A percentile compares a stretch with the other conserved stretches of the same genome.
phyloP scores from a whole-genome alignment of 306 rosid genomes.

The Ziziphus jujuba region DNA sequence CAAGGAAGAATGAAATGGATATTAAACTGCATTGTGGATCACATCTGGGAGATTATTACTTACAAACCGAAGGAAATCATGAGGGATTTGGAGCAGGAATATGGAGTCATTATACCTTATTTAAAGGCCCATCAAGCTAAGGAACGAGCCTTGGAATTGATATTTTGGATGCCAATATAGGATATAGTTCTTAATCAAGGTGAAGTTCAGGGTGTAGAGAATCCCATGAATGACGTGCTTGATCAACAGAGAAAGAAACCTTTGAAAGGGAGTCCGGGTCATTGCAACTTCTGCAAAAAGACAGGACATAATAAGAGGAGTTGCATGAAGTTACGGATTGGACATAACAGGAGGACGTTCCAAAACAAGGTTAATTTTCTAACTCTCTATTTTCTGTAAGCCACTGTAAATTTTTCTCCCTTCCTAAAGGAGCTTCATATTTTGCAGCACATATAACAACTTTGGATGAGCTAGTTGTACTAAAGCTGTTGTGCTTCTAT shows the following conservation, averaged over 20 bases:
- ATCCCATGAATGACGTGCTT: neutral
- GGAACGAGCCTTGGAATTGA: slow-evolving; percentile 11
- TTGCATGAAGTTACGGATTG: neutral
- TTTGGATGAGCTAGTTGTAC: too few relatives aligned
- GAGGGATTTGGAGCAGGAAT: slow-evolving; percentile 13
- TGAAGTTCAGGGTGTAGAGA: neutral
- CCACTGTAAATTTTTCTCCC: neutral
- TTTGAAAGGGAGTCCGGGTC: slow-evolving; percentile 7
- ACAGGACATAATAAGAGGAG: slow-evolving; percentile 19
- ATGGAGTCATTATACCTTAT: slow-evolving; percentile 14
- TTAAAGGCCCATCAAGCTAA: slow-evolving; percentile 16
- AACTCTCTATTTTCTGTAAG: neutral
- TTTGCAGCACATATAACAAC: too few relatives aligned
- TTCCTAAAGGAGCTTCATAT: too few relatives aligned
- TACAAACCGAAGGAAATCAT: slow-evolving; percentile 18
- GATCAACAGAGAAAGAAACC: slow-evolving; percentile 3
- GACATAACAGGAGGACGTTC: slow-evolving; percentile 1
- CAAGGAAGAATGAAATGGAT: slow-evolving; percentile 21
- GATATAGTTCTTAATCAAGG: slow-evolving; percentile 10
- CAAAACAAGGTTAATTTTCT: neutral
- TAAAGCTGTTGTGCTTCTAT: too few relatives aligned
- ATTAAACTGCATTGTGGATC: slow-evolving; percentile 11
- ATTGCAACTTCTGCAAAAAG: slow-evolving; percentile 17
- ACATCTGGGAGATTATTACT: neutral
- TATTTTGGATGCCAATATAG: slow-evolving; percentile 12